Percentiles rank a stretch among this genome's conserved stretches.
Conservation (phyloP, 768 basidiomycete species). For the Phlebiopsis gigantea region DNA sequence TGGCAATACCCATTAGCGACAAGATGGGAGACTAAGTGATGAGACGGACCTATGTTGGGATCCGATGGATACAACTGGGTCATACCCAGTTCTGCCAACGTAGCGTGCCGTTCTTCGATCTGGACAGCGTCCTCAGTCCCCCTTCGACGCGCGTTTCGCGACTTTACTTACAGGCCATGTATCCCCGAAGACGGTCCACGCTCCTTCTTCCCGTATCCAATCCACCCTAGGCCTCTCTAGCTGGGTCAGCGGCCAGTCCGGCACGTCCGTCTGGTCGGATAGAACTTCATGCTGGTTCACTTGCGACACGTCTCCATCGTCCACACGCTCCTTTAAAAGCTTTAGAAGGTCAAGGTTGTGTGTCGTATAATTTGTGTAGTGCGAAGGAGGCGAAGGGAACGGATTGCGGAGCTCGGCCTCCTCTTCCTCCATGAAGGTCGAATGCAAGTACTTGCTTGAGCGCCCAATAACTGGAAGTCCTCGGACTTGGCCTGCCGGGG, state of each 20-base stretch:
- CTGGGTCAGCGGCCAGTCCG: conserved; percentile 69
- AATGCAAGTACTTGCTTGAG: background rate
- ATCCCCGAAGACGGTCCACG: conserved; percentile 84
- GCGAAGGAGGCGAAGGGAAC: conserved; percentile 85
- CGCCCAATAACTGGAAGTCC: background rate
- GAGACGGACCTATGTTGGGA: conserved; percentile 53
- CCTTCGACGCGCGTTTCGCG: background rate
- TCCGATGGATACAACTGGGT: conserved; percentile 76
- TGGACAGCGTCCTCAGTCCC: conserved; percentile 23
- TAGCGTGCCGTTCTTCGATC: conserved; percentile 82
- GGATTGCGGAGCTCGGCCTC: conserved; percentile 78
- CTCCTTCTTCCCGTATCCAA: conserved; percentile 84
- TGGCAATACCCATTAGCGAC: no score
- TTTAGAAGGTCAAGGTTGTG: conserved; percentile 68
- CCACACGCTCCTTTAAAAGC: conserved; percentile 51
- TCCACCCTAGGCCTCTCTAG: conserved; percentile 86
- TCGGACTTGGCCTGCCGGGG: no score
- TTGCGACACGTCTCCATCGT: conserved; percentile 32
- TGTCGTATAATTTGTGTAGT: conserved; percentile 71
- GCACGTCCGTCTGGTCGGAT: conserved; percentile 66
- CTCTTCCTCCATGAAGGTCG: conserved; percentile 51
- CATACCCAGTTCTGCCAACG: conserved; percentile 76
- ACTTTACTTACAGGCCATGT: conserved; percentile 71
- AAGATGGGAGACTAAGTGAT: background rate
- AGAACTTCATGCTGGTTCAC: conserved; percentile 58